phyloP scores from a whole-genome alignment of 306 rosid species.

The Casuarina cunninghamiana region DNA sequence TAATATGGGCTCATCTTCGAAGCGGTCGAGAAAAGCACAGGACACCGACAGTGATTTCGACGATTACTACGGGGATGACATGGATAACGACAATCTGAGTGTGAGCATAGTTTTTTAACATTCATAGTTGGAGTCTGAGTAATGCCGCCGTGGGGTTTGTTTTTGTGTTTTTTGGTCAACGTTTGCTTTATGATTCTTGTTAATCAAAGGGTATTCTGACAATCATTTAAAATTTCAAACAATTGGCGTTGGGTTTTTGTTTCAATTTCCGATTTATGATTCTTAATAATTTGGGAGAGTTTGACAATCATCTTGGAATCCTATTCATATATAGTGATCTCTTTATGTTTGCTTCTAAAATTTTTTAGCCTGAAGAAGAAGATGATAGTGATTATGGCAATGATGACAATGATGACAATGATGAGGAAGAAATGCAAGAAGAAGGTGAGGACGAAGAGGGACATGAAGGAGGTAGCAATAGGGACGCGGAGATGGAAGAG shows the following conservation, averaged over 20 bases:
- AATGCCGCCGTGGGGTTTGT: not conserved
- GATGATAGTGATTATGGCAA: constrained; percentile 25
- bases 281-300: constrained; percentile 13
- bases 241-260: no score
- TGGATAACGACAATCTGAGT: constrained; percentile 14
- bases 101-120: constrained; percentile 17
- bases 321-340: not conserved
- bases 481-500: constrained; percentile 71
- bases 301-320: not conserved
- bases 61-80: constrained; percentile 6
- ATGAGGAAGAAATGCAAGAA: constrained; percentile 11
- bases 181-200: constrained; percentile 3
- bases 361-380: constrained; percentile 31
- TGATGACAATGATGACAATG: constrained; percentile 13
- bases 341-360: constrained; percentile 28
- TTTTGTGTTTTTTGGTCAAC: not conserved
- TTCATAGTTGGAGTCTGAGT: not conserved
- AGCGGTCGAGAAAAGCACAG: constrained; percentile 21
- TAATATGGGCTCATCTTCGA: constrained; percentile 25
- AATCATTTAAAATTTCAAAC: no score
- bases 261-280: not conserved
- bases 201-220: not conserved
- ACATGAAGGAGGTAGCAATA: constrained; percentile 13
- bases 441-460: constrained; percentile 38
- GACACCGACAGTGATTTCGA: constrained; percentile 35